phyloP scores from a whole-genome alignment of 257 asterid species.

The Osmanthus fragrans region DNA sequence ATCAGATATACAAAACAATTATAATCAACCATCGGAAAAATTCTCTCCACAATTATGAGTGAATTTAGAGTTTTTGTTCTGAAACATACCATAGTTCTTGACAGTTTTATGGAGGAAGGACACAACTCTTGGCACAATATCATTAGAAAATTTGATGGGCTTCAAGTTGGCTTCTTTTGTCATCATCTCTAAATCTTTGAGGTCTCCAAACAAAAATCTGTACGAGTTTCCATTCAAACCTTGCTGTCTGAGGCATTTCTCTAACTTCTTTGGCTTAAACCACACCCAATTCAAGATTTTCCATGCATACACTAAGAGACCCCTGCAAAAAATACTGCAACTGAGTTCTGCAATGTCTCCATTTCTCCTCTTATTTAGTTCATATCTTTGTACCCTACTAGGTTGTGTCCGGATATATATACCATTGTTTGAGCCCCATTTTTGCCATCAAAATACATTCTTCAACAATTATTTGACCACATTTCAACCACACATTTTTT shows the following conservation, averaged over 20 bases:
- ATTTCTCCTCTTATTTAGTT: not conserved
- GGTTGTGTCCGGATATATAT: no score
- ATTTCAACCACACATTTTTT: no score
- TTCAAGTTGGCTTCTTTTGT: constrained; percentile 36
- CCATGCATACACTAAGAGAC: constrained; percentile 26
- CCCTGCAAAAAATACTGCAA: constrained; percentile 14
- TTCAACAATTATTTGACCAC: no score
- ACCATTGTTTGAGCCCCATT: no score
- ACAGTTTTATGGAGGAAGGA: constrained; percentile 30
- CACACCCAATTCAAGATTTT: constrained; percentile 40
- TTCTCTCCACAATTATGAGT: no score
- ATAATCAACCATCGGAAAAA: no score
- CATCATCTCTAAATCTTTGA: constrained; percentile 31
- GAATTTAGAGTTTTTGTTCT: not conserved
- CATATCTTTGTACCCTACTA: not conserved
- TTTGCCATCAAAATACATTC: no score
- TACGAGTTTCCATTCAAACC: constrained; percentile 46
- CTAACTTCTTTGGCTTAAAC: constrained; percentile 40
- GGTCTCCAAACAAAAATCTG: constrained; percentile 40
- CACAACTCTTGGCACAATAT: constrained; percentile 33
- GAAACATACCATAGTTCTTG: constrained; percentile 24
- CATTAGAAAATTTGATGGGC: constrained; percentile 43
- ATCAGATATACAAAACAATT: no score
- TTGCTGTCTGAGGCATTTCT: constrained; percentile 37
- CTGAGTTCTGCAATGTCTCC: not conserved